These are phyloP conservation scores for Neopestalotiopsis rosae DNA, from an alignment of 2,329 filamentous ascomycete genomes.

Conservation along the genomic window DNA sequence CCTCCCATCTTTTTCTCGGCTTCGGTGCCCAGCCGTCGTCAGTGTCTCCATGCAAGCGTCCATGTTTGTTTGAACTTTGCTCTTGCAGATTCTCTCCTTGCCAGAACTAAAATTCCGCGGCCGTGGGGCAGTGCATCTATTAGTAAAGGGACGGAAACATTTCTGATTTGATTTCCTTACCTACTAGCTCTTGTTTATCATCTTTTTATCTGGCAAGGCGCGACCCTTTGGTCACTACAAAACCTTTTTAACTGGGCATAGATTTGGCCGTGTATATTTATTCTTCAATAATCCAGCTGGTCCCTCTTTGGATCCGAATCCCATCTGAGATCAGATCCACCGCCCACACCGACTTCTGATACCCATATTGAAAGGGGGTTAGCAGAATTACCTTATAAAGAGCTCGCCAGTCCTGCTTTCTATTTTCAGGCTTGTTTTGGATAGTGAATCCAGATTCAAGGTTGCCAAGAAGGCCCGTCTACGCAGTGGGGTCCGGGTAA, in stretches of 20 bases:
- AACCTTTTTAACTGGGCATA: neutral
- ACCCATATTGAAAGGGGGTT: neutral
- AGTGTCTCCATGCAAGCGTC: neutral
- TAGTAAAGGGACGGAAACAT: neutral
- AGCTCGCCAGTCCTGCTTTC: neutral
- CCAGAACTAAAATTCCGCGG: neutral
- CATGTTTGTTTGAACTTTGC: neutral
- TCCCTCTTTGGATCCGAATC: neutral
- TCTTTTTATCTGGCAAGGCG: neutral
- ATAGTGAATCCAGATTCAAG: neutral
- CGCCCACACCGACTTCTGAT: neutral
- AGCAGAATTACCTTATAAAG: neutral
- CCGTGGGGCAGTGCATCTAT: slow-evolving; percentile 1
- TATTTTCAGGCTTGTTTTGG: neutral
- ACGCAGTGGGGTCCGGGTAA: neutral
- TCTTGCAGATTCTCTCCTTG: neutral
- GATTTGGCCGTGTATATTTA: neutral
- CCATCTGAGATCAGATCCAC: neutral
- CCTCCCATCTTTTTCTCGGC: neutral
- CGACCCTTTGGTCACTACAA: neutral
- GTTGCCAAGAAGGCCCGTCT: neutral
- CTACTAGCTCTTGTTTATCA: neutral
- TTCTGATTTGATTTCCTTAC: neutral
- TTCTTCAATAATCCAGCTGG: neutral
- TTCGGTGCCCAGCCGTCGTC: neutral